These are phyloP conservation scores for Tuctoria greenei DNA, from an alignment of 176 grass and related monocot species.

Conservation along the genomic window DNA sequence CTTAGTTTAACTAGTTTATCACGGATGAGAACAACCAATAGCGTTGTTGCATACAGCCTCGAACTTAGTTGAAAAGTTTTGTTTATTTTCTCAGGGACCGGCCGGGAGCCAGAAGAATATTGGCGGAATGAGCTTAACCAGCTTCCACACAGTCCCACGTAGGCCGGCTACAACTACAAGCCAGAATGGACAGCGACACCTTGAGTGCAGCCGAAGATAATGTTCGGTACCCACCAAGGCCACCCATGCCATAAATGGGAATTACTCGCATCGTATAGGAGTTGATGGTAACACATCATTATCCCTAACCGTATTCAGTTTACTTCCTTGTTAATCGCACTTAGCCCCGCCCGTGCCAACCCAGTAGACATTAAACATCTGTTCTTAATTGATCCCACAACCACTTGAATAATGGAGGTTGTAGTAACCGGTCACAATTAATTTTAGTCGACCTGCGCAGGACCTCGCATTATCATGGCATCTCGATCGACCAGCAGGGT, in stretches of 20 bases:
- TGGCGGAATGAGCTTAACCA: background rate
- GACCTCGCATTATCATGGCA: background rate
- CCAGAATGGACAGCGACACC: conserved; percentile 9
- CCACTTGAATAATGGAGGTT: background rate
- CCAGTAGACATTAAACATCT: background rate
- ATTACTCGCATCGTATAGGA: background rate
- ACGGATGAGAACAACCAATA: background rate
- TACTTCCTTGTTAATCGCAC: background rate
- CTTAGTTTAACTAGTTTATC: background rate
- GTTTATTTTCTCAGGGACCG: background rate
- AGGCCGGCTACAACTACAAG: background rate
- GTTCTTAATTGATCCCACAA: background rate
- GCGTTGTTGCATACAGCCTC: background rate
- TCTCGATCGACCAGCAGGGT: conserved; percentile 3
- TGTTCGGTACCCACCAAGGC: too few species aligned
- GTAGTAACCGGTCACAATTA: background rate
- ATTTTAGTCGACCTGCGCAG: conserved; percentile 2
- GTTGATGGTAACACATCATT: background rate
- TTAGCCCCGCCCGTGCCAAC: background rate
- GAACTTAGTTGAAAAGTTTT: background rate
- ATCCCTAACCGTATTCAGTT: too few species aligned
- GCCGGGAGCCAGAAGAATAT: background rate
- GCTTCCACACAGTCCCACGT: conserved; percentile 5
- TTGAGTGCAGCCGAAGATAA: conserved; percentile 1
- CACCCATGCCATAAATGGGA: background rate